Base-by-base conservation (phyloP, 2,329 filamentous ascomycete genomes). In the Phoma herbarum region DNA sequence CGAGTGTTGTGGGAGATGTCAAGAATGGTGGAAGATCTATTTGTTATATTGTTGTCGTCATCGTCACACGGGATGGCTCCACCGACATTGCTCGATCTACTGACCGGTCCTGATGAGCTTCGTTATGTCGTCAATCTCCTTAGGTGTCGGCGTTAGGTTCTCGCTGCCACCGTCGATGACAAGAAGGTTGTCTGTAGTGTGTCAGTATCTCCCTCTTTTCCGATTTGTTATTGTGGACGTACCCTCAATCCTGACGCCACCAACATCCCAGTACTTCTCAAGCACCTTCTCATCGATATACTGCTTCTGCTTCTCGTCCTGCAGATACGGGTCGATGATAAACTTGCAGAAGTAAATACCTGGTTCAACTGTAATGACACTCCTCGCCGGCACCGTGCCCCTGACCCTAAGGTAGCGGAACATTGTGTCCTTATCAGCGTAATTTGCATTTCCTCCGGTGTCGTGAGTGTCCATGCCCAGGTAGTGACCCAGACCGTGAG, bases 341-440 rank as follows among this genome's bases (percentile, higher is more conserved):
- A 87, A 88, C 33, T 84, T 83, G 74, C 88, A 89, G 77, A 93
- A 93, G 76, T 93, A 93, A 37, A 89, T 88, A 20, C 95, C 95
- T 12, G 95, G 95, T 81, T 99, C 95, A 37, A 98, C 94, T 0
- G 95, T 99, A 52, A 99, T 88, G 23, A 99, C 92, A 48, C 89
- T 89, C 8, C 90, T 90, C 0, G 88, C 89, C 0, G 92, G 92
- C 46, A 97, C 77, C 22, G 79, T 84, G 12, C 91, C 89, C 52
- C 95, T 83, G 37, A 96, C 88, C 43, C 95, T 84, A 60, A 99
- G 81, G 73, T 97, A 98, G 52, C 87, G 85, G 79, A 97, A 98
- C 84, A 97, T 87, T 33, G 86, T 82, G 75, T 99, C 93, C 59
- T 85, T 81, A 73, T 99, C 95, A 9, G 70, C 71, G 66, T 83